phyloP scores from a whole-genome alignment of 345 rosid species.

The Eucalyptus urophylla region DNA sequence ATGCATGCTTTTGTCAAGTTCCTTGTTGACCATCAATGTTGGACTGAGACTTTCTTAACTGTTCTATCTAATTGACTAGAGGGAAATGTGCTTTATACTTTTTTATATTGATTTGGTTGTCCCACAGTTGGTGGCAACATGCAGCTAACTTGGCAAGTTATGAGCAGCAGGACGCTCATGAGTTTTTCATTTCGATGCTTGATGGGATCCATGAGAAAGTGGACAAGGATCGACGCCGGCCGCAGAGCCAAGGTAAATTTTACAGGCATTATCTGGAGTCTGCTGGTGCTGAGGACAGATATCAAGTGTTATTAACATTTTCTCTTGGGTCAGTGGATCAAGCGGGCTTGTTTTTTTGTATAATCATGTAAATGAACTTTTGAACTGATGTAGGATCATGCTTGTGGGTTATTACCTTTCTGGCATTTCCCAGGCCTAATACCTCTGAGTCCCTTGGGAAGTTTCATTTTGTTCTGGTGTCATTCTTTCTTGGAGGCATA shows the following conservation, averaged over 20 bases:
- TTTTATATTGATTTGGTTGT: conserved; percentile 3
- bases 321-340: not conserved
- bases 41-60: not conserved
- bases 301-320: not conserved
- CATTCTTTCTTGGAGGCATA: not conserved
- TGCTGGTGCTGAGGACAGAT: not conserved
- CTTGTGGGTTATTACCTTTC: not conserved
- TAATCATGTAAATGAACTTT: not conserved
- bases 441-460: not conserved
- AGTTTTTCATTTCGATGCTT: conserved; percentile 83
- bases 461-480: not conserved
- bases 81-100: not conserved
- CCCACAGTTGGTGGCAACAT: conserved; percentile 94
- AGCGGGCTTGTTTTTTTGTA: not conserved
- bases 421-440: not conserved
- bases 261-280: not conserved
- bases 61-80: not conserved
- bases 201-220: conserved; percentile 84
- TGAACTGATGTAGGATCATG: not conserved
- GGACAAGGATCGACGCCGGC: conserved; percentile 26
- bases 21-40: not conserved
- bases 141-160: conserved; percentile 72
- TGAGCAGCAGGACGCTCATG: conserved; percentile 98
- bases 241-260: not conserved
- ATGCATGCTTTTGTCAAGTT: not conserved